phyloP scores from a whole-genome alignment of 2,329 filamentous ascomycete genomes.

The Aspergillus flavus region DNA sequence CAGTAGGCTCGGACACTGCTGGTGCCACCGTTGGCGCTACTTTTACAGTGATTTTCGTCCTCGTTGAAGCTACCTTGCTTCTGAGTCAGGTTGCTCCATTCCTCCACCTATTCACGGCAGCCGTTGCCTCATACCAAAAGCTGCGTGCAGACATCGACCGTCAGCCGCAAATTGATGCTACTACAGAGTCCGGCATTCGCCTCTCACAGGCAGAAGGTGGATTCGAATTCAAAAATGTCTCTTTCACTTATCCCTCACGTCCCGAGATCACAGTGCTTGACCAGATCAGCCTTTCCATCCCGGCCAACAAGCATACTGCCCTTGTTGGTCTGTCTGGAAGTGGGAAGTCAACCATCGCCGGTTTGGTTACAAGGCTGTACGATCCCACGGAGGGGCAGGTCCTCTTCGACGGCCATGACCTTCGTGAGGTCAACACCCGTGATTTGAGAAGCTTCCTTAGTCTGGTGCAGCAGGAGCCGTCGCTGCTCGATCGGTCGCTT shows the following conservation, averaged over 20 bases:
- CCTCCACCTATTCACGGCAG: constrained; percentile 52
- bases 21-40: constrained; percentile 37
- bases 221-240: constrained; percentile 40
- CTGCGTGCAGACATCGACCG: constrained; percentile 61
- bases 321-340: constrained; percentile 74
- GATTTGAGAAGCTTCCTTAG: constrained; percentile 28
- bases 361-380: constrained; percentile 73
- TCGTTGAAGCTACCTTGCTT: constrained; percentile 42
- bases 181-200: constrained; percentile 23
- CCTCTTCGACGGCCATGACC: constrained; percentile 40
- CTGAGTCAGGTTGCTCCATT: constrained; percentile 44
- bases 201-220: constrained; percentile 29
- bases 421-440: constrained; percentile 37
- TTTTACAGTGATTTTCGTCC: constrained; percentile 44
- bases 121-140: constrained; percentile 59
- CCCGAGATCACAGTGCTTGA: constrained; percentile 43
- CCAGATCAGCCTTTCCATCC: constrained; percentile 37
- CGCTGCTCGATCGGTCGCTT: constrained; percentile 80
- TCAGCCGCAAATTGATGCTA: constrained; percentile 49
- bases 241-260: constrained; percentile 38
- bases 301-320: constrained; percentile 54
- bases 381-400: constrained; percentile 45
- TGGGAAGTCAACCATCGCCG: constrained; percentile 75
- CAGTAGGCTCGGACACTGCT: constrained; percentile 18
- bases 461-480: constrained; percentile 66